Base-by-base conservation (phyloP, 2,329 filamentous ascomycete genomes). In the Coniochaeta ligniaria region DNA sequence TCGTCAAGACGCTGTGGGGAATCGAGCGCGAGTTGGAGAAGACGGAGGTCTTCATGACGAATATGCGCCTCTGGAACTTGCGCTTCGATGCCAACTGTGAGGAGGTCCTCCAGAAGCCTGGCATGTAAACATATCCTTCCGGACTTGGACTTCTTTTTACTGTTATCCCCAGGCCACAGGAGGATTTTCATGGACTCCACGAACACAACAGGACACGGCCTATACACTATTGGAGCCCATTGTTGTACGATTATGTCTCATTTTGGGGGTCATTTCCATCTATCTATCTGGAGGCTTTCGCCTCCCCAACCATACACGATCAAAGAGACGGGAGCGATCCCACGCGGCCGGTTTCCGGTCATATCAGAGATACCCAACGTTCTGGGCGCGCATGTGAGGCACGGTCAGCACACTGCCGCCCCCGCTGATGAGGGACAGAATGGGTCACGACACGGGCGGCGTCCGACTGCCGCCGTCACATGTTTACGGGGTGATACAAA, bases 21-120 rank as follows among this genome's bases (percentile, higher is more conserved):
- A 88, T 90, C 64, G 94, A 98, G 71, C 85, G 92, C 64, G 91
- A 97, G 77, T 82, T 97, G 60, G 88, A 93, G 73, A 88, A 88
- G 75, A 97, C 94, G 2, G 92, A 97, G 80, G 91, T 90, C 75
- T 86, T 97, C 76, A 98, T 98, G 92, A 87, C 90, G 66, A 87
- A 86, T 65, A 88, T 96, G 70, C 85, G 91, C 57, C 81, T 93
- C 38, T 99, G 94, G 91, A 92, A 90, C 74, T 86, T 96, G 76
- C 89, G 94, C 55, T 99, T 97, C 75, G 92, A 97, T 70, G 91
- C 91, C 74, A 97, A 98, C 80, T 96, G 92, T 77, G 91, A 96
- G 70, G 90, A 94, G 31, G 94, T 98, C 67, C 80, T 98, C 63
- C 77, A 77, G 66, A 79, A 81, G 69, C 86, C 86, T 45, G 81